Evolutionary conservation across 305 asterid genomes (phyloP).

Genomic region (Withania somnifera): DNA sequence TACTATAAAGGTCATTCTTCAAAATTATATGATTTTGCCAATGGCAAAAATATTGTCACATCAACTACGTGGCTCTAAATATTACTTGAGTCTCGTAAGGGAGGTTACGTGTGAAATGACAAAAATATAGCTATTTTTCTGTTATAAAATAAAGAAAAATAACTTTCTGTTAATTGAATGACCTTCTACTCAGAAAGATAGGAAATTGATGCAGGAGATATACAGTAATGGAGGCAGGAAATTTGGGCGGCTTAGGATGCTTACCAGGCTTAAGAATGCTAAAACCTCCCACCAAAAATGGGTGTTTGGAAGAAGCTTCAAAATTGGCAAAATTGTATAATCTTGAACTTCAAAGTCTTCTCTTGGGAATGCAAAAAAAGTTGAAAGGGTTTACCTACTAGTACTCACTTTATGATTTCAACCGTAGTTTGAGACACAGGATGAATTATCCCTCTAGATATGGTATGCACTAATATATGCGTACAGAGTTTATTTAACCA

Average conservation of each 20-base stretch:
- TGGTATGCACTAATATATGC: conserved; percentile 10
- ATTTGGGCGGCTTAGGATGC: conserved; percentile 43
- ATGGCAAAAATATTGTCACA: background rate
- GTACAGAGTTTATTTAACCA: too few relatives aligned
- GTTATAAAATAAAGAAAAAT: too few relatives aligned
- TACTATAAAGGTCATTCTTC: background rate
- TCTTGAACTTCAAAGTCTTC: conserved; percentile 8
- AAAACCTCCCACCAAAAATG: conserved; percentile 4
- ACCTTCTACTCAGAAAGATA: background rate
- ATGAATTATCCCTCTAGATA: conserved; percentile 21
- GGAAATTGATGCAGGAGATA: conserved; percentile 15
- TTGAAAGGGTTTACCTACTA: conserved; percentile 28
- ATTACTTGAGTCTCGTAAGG: too few relatives aligned
- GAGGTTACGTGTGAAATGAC: too few relatives aligned
- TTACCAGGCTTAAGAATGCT: conserved; percentile 35
- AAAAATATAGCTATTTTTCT: too few relatives aligned
- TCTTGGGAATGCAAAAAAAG: conserved; percentile 13
- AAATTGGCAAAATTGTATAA: conserved; percentile 28
- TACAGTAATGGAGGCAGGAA: conserved; percentile 39
- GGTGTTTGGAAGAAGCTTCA: conserved; percentile 35
- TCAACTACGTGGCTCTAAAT: background rate
- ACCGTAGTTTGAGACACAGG: conserved; percentile 13
- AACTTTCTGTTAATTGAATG: too few relatives aligned
- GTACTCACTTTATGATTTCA: conserved; percentile 36
- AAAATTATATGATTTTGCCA: background rate